A percentile compares a stretch with the other conserved stretches of the same genome.
Conservation (phyloP, 2,329 filamentous ascomycete genomes). For the Cladorrhinum sp. region DNA sequence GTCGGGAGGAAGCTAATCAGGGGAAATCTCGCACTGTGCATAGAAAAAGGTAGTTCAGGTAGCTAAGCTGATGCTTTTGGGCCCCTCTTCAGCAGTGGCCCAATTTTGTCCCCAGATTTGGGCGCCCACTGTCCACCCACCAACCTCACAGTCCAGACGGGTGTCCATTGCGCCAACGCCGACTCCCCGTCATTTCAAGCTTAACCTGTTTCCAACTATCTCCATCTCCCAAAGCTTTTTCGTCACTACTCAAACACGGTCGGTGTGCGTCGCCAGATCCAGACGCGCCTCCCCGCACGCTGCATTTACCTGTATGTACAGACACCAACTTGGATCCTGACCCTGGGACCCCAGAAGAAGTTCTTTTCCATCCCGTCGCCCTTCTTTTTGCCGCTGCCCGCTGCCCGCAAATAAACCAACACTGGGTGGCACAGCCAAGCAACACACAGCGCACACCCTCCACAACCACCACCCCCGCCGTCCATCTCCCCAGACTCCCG, state of each 20-base stretch:
- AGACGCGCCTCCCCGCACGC: conserved; percentile 12
- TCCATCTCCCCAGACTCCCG: conserved; percentile 12
- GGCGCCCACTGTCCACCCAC: conserved; percentile 3
- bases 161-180: conserved; percentile 25
- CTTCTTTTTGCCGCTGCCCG: conserved; percentile 7
- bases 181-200: conserved; percentile 26
- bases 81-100: background rate
- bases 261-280: conserved; percentile 5
- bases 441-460: background rate
- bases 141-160: conserved; percentile 3
- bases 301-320: background rate
- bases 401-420: conserved; percentile 6
- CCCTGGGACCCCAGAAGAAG: conserved; percentile 6
- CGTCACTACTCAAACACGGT: conserved; percentile 12
- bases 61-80: conserved; percentile 1
- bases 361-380: conserved; percentile 11
- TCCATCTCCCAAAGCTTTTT: conserved; percentile 18
- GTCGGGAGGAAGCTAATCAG: background rate
- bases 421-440: conserved; percentile 17
- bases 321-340: conserved; percentile 6
- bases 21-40: conserved; percentile 1
- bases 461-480: background rate
- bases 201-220: conserved; percentile 20
- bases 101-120: conserved; percentile 18
- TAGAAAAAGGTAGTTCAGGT: too few relatives aligned